Conservation (phyloP, 306 rosid species). For the Castanospermum australe region DNA sequence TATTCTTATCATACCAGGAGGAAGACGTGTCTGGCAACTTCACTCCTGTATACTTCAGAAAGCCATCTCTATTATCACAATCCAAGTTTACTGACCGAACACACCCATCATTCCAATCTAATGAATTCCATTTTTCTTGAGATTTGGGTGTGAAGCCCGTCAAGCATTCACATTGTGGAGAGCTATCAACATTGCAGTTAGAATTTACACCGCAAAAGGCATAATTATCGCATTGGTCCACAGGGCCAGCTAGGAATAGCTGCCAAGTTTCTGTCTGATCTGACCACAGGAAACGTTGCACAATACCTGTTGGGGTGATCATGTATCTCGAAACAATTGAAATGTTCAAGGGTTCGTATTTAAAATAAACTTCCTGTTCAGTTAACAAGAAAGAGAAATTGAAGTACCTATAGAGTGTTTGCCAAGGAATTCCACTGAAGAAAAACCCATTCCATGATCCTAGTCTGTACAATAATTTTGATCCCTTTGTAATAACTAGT, state of each 20-base stretch:
- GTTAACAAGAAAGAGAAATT: not conserved
- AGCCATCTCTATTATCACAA: constrained; percentile 22
- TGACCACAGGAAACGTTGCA: not conserved
- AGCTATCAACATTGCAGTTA: not conserved
- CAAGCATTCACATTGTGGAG: constrained; percentile 26
- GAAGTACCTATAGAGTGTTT: not conserved
- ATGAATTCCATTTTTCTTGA: not conserved
- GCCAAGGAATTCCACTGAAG: not conserved
- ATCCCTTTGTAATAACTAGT: not conserved
- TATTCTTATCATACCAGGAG: constrained; percentile 27
- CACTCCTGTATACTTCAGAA: not conserved
- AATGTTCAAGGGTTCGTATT: not conserved
- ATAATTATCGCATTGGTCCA: constrained; percentile 30
- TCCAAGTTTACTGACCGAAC: constrained; percentile 3
- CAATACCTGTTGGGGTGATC: not conserved
- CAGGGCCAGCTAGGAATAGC: not conserved
- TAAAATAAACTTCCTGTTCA: constrained; percentile 7
- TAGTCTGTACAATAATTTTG: not conserved
- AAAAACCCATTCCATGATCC: constrained; percentile 34
- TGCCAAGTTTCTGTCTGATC: not conserved
- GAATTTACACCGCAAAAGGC: constrained; percentile 22
- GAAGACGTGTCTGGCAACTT: constrained; percentile 39
- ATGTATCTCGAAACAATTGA: constrained; percentile 3
- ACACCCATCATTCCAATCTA: constrained; percentile 29
- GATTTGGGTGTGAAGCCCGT: constrained; percentile 17